These are phyloP conservation scores for Chloris gayana DNA, from an alignment of 176 grass and related monocot genomes.

Conservation along the genomic window DNA sequence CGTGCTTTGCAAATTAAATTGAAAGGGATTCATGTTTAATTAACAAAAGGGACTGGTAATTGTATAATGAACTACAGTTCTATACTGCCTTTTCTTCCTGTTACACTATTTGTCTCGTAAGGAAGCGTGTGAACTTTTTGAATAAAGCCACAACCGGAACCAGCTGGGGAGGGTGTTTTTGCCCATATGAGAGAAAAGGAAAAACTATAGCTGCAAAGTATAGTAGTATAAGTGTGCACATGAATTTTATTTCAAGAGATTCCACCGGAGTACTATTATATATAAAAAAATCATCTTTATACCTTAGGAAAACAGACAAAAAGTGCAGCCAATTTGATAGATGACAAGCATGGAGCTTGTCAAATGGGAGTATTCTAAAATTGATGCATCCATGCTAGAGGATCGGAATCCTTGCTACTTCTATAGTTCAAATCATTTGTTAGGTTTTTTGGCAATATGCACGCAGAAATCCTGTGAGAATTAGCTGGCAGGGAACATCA, in stretches of 20 bases:
- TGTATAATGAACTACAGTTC: conserved; percentile 18
- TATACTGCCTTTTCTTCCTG: not conserved
- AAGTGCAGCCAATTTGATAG: conserved; percentile 13
- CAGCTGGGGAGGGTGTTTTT: not conserved
- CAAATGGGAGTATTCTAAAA: too few relatives aligned
- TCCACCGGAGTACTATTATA: not conserved
- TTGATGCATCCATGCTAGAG: too few relatives aligned
- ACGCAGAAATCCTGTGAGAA: not conserved
- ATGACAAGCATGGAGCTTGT: conserved; percentile 21
- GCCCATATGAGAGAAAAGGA: not conserved
- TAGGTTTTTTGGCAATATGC: conserved; percentile 16
- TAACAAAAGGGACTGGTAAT: conserved; percentile 2
- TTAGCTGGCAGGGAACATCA: conserved; percentile 32
- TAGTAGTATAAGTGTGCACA: not conserved
- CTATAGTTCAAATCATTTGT: not conserved
- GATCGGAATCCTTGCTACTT: not conserved
- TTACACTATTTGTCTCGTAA: not conserved
- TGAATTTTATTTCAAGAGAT: not conserved
- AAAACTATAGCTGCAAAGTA: not conserved
- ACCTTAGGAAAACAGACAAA: not conserved
- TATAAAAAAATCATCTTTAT: not conserved
- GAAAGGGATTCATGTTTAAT: not conserved
- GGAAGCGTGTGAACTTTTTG: not conserved
- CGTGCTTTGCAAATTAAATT: not conserved
- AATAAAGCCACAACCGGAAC: not conserved